A percentile compares a stretch with the other conserved stretches of the same genome.
Evolutionary conservation across 2,329 filamentous ascomycete species (phyloP).

Genomic region (Leptosphaerulina australis): DNA sequence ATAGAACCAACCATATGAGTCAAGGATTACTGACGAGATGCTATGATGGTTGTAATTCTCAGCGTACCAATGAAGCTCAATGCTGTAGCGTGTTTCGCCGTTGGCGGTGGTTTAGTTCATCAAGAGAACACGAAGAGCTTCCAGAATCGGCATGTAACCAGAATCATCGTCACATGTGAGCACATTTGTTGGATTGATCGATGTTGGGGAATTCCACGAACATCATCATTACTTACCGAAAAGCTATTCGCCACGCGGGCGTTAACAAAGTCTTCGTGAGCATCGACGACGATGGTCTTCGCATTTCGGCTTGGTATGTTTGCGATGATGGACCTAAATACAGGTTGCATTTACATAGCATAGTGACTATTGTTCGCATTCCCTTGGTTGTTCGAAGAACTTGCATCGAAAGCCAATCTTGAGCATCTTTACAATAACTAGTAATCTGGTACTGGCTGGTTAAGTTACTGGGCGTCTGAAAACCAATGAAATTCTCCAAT

Average conservation of each 20-base stretch:
- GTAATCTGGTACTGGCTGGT: no score
- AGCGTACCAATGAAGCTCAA: not conserved
- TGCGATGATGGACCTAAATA: not conserved
- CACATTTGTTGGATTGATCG: no score
- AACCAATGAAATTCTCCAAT: not conserved
- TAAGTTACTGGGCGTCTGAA: not conserved
- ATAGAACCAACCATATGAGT: not conserved
- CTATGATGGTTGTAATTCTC: no score
- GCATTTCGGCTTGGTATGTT: not conserved
- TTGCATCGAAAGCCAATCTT: not conserved
- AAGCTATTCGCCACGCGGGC: no score
- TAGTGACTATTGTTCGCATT: no score
- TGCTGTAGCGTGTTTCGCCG: not conserved
- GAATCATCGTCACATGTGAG: constrained; percentile 76
- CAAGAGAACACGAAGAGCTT: constrained; percentile 65
- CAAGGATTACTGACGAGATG: not conserved
- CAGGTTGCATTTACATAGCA: no score
- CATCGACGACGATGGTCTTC: not conserved
- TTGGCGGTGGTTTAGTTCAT: not conserved
- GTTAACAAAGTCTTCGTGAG: not conserved
- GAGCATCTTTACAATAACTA: no score
- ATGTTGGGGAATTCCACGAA: no score
- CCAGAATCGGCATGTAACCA: constrained; percentile 89
- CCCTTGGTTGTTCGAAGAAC: not conserved
- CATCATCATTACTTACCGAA: no score